Evolutionary conservation across 495 filamentous ascomycete species (phyloP).

Genomic region (Astrocystis sublimbata): DNA sequence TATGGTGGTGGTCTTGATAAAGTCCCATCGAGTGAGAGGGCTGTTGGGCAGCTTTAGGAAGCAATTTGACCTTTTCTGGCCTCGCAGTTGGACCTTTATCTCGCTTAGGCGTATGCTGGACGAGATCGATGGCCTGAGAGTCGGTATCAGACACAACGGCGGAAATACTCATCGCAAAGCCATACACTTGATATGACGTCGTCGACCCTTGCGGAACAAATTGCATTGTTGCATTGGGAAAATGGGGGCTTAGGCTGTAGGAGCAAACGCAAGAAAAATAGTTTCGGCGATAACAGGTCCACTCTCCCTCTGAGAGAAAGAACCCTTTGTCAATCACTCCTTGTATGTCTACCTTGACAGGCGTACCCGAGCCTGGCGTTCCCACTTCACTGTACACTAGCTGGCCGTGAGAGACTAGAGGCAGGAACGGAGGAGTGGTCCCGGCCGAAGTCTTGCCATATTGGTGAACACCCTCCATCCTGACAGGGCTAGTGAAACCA

Average conservation of each 20-base stretch:
- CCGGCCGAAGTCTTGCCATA: slow-evolving; percentile 40
- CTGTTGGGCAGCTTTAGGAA: slow-evolving; percentile 62
- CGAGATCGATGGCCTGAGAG: slow-evolving; percentile 79
- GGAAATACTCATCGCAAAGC: slow-evolving; percentile 84
- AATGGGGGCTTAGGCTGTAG: slow-evolving; percentile 62
- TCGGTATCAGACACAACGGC: slow-evolving; percentile 78
- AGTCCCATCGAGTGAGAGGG: slow-evolving; percentile 39
- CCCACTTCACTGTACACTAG: slow-evolving; percentile 62
- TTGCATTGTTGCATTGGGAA: slow-evolving; percentile 40
- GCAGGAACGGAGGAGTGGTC: slow-evolving; percentile 60
- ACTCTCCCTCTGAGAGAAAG: slow-evolving; percentile 80
- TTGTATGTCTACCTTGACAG: slow-evolving; percentile 72
- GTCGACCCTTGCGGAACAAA: slow-evolving; percentile 39
- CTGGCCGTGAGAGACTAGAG: slow-evolving; percentile 58
- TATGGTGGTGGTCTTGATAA: slow-evolving; percentile 37
- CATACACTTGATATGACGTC: slow-evolving; percentile 53
- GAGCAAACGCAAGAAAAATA: slow-evolving; percentile 90
- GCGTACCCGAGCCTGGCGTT: slow-evolving; percentile 27
- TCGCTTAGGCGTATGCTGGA: slow-evolving; percentile 93
- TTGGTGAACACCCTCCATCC: slow-evolving; percentile 46
- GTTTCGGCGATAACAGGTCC: slow-evolving; percentile 95
- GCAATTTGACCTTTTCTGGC: slow-evolving; percentile 69
- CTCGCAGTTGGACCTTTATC: slow-evolving; percentile 86
- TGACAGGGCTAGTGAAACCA: slow-evolving; percentile 45
- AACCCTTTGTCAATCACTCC: slow-evolving; percentile 92